A percentile compares a stretch with the other conserved stretches of the same genome.
These are phyloP conservation scores for Alternaria gaisen DNA, from an alignment of 2,329 filamentous ascomycete genomes.

Conservation along the genomic window DNA sequence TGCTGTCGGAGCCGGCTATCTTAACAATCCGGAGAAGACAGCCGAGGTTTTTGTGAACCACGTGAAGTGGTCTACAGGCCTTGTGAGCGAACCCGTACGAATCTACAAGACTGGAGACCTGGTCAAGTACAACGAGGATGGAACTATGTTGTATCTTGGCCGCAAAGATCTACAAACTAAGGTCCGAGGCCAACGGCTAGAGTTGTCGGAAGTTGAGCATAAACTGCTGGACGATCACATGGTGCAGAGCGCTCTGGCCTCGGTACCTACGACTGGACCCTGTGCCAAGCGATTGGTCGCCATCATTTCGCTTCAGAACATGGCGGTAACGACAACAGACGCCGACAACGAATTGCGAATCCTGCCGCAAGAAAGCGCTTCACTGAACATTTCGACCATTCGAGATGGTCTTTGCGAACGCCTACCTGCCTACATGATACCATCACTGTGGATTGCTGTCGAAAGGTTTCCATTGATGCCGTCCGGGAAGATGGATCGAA, in stretches of 20 bases:
- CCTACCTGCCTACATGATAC: constrained; percentile 47
- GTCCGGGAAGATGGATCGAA: constrained; percentile 45
- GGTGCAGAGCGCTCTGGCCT: constrained; percentile 41
- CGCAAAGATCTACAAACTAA: constrained; percentile 48
- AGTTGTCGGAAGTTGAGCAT: constrained; percentile 57
- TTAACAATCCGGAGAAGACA: constrained; percentile 46
- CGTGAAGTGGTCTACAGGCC: constrained; percentile 32
- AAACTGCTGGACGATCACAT: constrained; percentile 47
- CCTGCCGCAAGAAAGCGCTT: constrained; percentile 33
- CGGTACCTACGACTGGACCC: constrained; percentile 38
- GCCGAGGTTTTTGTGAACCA: constrained; percentile 33
- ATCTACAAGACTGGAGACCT: constrained; percentile 52
- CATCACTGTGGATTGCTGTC: constrained; percentile 44
- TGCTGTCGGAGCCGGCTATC: constrained; percentile 41
- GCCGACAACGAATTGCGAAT: constrained; percentile 21
- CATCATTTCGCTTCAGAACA: constrained; percentile 36
- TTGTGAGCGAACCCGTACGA: constrained; percentile 6
- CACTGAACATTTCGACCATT: constrained; percentile 33
- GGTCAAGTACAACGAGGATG: constrained; percentile 49
- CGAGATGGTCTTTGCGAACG: constrained; percentile 42
- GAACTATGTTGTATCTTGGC: constrained; percentile 44
- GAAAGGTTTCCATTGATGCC: constrained; percentile 42
- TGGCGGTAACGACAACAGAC: constrained; percentile 2
- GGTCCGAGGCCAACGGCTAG: constrained; percentile 56
- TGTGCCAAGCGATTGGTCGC: constrained; percentile 46